These are phyloP conservation scores for Fonsecaea monophora DNA, from an alignment of 2,329 filamentous ascomycete genomes.

Conservation along the genomic window DNA sequence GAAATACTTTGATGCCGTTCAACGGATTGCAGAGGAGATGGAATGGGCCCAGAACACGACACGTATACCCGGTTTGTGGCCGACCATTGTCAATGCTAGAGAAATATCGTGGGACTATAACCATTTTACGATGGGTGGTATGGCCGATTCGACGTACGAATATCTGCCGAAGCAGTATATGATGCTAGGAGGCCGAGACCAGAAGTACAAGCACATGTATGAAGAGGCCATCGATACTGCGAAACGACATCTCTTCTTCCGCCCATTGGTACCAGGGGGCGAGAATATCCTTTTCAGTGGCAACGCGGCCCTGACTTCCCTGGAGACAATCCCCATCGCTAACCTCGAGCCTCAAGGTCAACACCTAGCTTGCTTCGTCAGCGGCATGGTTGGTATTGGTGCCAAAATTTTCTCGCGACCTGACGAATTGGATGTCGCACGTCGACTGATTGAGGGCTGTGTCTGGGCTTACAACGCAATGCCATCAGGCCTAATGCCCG, in stretches of 20 bases:
- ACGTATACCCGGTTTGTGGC: slow-evolving; percentile 51
- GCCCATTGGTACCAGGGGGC: slow-evolving; percentile 73
- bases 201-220: slow-evolving; percentile 72
- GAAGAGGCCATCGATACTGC: slow-evolving; percentile 70
- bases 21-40: slow-evolving; percentile 47
- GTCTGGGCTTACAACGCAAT: slow-evolving; percentile 67
- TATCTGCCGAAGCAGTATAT: slow-evolving; percentile 71
- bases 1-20: slow-evolving; percentile 49
- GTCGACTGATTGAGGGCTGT: slow-evolving; percentile 67
- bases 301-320: slow-evolving; percentile 49
- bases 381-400: slow-evolving; percentile 73
- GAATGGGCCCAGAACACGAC: slow-evolving; percentile 46
- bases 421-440: slow-evolving; percentile 63
- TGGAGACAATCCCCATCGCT: slow-evolving; percentile 38
- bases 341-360: slow-evolving; percentile 51
- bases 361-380: slow-evolving; percentile 73
- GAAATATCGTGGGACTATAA: slow-evolving; percentile 42
- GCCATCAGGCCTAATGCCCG: slow-evolving; percentile 67
- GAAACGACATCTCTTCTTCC: slow-evolving; percentile 76
- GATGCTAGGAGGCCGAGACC: slow-evolving; percentile 74
- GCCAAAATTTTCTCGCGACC: slow-evolving; percentile 65
- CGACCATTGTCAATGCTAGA: slow-evolving; percentile 44
- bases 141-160: slow-evolving; percentile 65
- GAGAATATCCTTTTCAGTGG: slow-evolving; percentile 72
- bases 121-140: slow-evolving; percentile 61